Conservation (phyloP, 129 eudicot species). For the Pseudognaphalium luteoalbum region DNA sequence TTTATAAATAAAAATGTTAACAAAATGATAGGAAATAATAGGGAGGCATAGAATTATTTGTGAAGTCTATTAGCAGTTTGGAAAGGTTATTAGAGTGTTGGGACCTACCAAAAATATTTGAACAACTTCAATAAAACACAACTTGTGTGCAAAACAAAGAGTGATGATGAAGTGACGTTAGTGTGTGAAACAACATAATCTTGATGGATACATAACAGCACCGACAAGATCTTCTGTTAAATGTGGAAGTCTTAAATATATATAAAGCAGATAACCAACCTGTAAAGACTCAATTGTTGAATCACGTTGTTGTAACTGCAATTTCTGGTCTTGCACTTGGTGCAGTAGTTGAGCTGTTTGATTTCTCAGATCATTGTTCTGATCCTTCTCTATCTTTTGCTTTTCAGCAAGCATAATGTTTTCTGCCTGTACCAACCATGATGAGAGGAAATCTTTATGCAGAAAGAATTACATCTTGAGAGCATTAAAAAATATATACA, state of each 20-base stretch:
- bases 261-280: constrained; percentile 46
- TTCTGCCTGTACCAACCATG: constrained; percentile 62
- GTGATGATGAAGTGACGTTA: not conserved
- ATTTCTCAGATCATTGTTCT: constrained; percentile 69
- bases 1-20: too few species aligned
- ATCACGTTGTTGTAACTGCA: constrained; percentile 72
- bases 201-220: not conserved
- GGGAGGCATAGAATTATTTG: not conserved
- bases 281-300: constrained; percentile 74
- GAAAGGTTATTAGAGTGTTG: not conserved
- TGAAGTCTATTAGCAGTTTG: not conserved
- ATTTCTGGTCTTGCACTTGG: constrained; percentile 77
- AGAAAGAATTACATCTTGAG: constrained; percentile 10
- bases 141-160: not conserved
- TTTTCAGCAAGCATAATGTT: constrained; percentile 78
- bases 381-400: constrained; percentile 77
- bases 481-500: not conserved
- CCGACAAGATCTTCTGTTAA: not conserved
- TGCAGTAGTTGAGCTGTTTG: constrained; percentile 74
- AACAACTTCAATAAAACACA: not conserved
- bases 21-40: not conserved
- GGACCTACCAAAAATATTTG: not conserved
- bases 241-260: not conserved
- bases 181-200: not conserved
- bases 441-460: not conserved